Percentiles rank a stretch among this genome's conserved stretches.
Conservation (phyloP, 2,329 filamentous ascomycete species). For the Ophiosphaerella narmari region DNA sequence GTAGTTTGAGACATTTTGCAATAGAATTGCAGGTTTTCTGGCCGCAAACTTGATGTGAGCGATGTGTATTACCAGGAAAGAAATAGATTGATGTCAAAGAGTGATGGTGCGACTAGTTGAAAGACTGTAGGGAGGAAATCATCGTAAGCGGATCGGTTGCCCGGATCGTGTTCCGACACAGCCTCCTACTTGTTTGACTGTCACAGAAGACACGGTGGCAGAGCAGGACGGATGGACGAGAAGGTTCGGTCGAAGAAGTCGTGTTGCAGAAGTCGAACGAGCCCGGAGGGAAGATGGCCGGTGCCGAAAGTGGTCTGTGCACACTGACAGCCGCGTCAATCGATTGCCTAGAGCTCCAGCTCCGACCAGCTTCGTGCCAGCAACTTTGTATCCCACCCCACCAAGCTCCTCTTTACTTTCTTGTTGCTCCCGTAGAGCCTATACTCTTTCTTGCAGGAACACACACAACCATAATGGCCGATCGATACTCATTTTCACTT, state of each 20-base stretch:
- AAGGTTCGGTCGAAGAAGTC: slow-evolving; percentile 12
- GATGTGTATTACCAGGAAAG: slow-evolving; percentile 25
- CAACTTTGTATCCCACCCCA: slow-evolving; percentile 14
- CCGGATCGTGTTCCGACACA: slow-evolving; percentile 23
- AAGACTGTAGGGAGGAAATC: slow-evolving; percentile 25
- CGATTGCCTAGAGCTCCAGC: slow-evolving; percentile 43
- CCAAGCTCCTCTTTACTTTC: slow-evolving; percentile 9
- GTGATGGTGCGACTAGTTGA: slow-evolving; percentile 26
- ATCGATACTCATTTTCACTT: slow-evolving; percentile 98
- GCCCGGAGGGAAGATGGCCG: slow-evolving; percentile 16
- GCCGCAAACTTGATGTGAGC: slow-evolving; percentile 11
- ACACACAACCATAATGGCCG: slow-evolving; percentile 70
- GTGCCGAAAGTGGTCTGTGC: slow-evolving; percentile 19
- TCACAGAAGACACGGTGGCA: slow-evolving; percentile 39
- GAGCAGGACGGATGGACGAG: slow-evolving; percentile 17
- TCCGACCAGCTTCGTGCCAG: slow-evolving; percentile 23
- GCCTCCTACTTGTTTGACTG: slow-evolving; percentile 18
- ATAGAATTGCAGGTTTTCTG: background rate
- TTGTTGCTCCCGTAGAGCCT: slow-evolving; percentile 1
- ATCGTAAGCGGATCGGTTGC: slow-evolving; percentile 23
- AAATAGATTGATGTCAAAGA: slow-evolving; percentile 17
- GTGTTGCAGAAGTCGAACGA: slow-evolving; percentile 21
- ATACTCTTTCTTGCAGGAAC: slow-evolving; percentile 1
- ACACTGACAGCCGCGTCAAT: slow-evolving; percentile 21
- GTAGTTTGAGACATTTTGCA: slow-evolving; percentile 49